Conservation (phyloP, 2,329 filamentous ascomycete genomes). For the Colletotrichum falcatum region DNA sequence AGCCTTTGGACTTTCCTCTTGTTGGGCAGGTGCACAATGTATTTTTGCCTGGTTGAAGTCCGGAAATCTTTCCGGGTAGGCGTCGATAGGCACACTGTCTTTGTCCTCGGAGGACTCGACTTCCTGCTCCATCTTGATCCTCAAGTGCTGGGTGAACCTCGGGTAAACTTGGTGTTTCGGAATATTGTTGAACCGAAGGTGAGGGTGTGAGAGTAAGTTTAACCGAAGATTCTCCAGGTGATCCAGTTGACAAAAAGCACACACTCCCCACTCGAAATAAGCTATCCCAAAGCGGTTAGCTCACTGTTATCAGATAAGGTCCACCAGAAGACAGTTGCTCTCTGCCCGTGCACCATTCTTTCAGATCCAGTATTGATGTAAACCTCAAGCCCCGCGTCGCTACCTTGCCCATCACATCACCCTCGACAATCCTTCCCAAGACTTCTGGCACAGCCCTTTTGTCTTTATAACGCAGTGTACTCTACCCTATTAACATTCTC, state of each 20-base stretch:
- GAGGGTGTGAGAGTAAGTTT: neutral
- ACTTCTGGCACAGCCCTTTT: conserved; percentile 7
- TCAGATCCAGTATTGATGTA: conserved; percentile 31
- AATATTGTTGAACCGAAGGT: conserved; percentile 14
- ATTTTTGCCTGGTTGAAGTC: conserved; percentile 20
- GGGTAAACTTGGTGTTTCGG: conserved; percentile 15
- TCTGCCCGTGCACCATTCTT: conserved; percentile 37
- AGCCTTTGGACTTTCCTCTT: neutral
- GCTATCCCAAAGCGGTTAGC: conserved; percentile 34
- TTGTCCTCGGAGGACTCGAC: conserved; percentile 34
- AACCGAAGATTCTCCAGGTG: conserved; percentile 7
- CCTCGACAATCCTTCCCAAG: conserved; percentile 6
- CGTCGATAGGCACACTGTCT: conserved; percentile 13
- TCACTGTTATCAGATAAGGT: conserved; percentile 16
- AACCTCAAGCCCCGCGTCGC: conserved; percentile 32
- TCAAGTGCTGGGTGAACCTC: conserved; percentile 32
- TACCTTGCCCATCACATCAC: conserved; percentile 24
- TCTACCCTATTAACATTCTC: neutral
- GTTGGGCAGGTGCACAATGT: neutral
- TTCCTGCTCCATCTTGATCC: conserved; percentile 17
- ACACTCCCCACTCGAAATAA: neutral
- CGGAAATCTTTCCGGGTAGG: conserved; percentile 36
- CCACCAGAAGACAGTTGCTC: conserved; percentile 12
- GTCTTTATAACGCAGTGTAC: conserved; percentile 10
- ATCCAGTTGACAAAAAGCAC: neutral